Base-by-base conservation (phyloP, 192 early-diverging fungal genomes). In the Podila clonocystis region DNA sequence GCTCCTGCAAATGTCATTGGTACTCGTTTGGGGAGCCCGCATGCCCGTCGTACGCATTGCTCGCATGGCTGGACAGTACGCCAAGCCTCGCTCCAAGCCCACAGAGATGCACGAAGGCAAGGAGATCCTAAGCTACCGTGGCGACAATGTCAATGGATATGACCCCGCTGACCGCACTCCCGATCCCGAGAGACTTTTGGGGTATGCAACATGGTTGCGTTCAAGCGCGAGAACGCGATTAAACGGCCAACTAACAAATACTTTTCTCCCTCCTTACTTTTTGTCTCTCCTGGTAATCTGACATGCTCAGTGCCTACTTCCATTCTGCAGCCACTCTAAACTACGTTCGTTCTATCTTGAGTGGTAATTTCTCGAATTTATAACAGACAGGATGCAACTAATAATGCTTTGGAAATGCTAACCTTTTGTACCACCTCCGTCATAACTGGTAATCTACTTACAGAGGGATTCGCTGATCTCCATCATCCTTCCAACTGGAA, bases 1-100 rank as follows among this genome's bases (percentile, higher is more conserved):
- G 9, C 82, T 99, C 19, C 87, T 99, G 50, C 97, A 99, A 88
- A 98, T 98, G 97, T 96, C 95, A 28, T 87, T 99, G 49, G 96
- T 98, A 45, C 82, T 99, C 22, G 87, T 94, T 50, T 98, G 96
- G 96, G 98, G 98, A 57, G 93, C 93, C 50, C 89, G 97, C 24
- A 95, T 94, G 72, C 91, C 96, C 8, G 92, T 99, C 31, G 95
- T 97, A 38, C 91, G 98, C 58, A 98, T 99, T 72, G 98, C 96
- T 28, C 93, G 98, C 66, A 98, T 99, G 96, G 97, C 95, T 22
- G 98, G 97, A 4, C 96, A 99, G 85, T 99, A 99, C 84, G 97
- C 97, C 58, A 99, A 99, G 88, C 97, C 97, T 17, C 91, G 97
- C 61, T 97, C 95, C 48, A 96, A 91, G 82, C 92, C 96, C 3